A percentile compares a stretch with the other conserved stretches of the same genome.
phyloP scores from a whole-genome alignment of 495 filamentous ascomycete genomes.

The Trichoderma erinaceum region DNA sequence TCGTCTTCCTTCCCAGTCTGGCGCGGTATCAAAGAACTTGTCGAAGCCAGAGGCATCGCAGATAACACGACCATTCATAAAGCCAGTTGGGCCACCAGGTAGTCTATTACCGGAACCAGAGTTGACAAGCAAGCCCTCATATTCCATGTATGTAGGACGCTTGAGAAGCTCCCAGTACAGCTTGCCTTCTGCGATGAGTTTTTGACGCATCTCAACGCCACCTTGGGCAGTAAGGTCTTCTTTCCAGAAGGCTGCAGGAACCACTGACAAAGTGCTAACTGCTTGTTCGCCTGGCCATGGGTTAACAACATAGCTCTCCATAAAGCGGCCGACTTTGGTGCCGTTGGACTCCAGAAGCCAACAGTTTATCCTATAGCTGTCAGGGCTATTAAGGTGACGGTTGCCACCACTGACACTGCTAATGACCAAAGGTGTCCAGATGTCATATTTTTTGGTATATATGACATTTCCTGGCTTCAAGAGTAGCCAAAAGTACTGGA shows the following conservation, averaged over 20 bases:
- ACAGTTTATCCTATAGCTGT: constrained; percentile 24
- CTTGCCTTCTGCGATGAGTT: constrained; percentile 29
- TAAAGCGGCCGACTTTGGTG: constrained; percentile 26
- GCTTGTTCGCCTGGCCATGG: constrained; percentile 32
- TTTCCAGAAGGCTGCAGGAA: constrained; percentile 31
- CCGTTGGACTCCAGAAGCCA: constrained; percentile 31
- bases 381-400: background rate
- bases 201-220: constrained; percentile 21
- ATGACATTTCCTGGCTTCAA: constrained; percentile 33
- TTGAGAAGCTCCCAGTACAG: constrained; percentile 35
- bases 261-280: constrained; percentile 27
- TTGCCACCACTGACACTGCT: constrained; percentile 19
- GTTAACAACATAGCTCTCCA: constrained; percentile 24
- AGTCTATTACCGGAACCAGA: constrained; percentile 16
- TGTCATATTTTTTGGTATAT: constrained; percentile 27
- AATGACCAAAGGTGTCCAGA: constrained; percentile 30
- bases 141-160: constrained; percentile 31
- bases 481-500: constrained; percentile 32
- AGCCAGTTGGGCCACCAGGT: constrained; percentile 16
- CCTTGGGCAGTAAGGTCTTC: constrained; percentile 20
- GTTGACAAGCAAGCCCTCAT: constrained; percentile 29
- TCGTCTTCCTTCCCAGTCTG: constrained; percentile 14
- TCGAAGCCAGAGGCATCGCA: constrained; percentile 32
- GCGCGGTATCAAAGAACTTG: constrained; percentile 21
- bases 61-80: constrained; percentile 34